These are phyloP conservation scores for Amborella trichopoda DNA, from an alignment of 164 flowering plant species.

Conservation along the genomic window DNA sequence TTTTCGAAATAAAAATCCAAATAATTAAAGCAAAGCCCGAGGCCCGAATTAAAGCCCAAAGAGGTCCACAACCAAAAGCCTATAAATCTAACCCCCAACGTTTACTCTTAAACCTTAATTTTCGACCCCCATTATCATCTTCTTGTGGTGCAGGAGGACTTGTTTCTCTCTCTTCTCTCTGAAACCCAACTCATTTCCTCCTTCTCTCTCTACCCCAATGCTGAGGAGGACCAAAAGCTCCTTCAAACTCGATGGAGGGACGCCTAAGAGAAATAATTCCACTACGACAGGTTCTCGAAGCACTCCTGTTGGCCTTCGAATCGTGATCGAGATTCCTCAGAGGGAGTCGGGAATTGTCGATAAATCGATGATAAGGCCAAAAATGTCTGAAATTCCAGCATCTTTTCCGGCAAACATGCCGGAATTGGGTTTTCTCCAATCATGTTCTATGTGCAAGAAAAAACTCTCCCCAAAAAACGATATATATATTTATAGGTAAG, in stretches of 20 bases:
- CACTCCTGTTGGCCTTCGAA: background rate
- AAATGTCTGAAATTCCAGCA: background rate
- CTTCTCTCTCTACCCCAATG: slow-evolving; percentile 9
- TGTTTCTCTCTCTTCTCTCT: no score
- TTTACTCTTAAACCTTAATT: no score
- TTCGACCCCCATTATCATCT: no score
- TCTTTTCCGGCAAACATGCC: background rate
- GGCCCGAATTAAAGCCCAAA: no score
- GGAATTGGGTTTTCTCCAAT: slow-evolving; percentile 22
- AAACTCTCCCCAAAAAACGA: slow-evolving; percentile 28
- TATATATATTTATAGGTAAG: slow-evolving; percentile 59
- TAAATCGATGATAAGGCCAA: slow-evolving; percentile 12
- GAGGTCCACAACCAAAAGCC: no score
- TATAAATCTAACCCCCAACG: no score
- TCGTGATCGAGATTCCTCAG: slow-evolving; percentile 6
- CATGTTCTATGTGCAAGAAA: slow-evolving; percentile 40
- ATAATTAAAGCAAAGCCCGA: no score
- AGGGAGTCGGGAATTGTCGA: slow-evolving; percentile 13
- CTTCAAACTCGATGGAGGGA: slow-evolving; percentile 3
- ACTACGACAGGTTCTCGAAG: background rate
- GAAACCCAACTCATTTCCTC: background rate
- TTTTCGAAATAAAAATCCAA: no score
- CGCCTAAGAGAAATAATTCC: background rate
- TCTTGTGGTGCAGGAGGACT: no score
- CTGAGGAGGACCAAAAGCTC: slow-evolving; percentile 7